Percentiles rank a stretch among this genome's conserved stretches.
Evolutionary conservation across 495 filamentous ascomycete genomes (phyloP).

Genomic region (Geoglossum glabrum): DNA sequence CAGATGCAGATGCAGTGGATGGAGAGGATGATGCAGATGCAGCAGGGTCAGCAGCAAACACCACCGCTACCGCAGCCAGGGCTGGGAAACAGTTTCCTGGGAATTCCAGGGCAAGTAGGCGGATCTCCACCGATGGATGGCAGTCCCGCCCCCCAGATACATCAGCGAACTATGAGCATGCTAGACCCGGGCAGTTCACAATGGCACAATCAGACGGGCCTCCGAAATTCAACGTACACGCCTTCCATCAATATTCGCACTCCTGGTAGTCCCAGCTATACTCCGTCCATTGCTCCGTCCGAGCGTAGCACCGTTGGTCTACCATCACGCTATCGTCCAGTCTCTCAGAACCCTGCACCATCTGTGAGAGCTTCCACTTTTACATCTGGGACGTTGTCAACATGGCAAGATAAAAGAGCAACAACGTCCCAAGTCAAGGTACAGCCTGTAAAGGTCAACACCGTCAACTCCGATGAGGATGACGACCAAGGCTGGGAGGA

Average conservation of each 20-base stretch:
- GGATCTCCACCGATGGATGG: neutral
- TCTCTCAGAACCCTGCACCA: conserved; percentile 35
- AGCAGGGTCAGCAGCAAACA: conserved; percentile 26
- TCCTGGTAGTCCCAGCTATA: conserved; percentile 27
- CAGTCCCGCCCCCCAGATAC: neutral
- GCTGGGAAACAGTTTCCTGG: neutral
- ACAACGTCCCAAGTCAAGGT: conserved; percentile 14
- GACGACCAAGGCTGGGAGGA: conserved; percentile 75
- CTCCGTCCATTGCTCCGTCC: conserved; percentile 69
- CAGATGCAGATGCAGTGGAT: conserved; percentile 83
- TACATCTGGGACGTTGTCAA: conserved; percentile 23
- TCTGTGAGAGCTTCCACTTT: conserved; percentile 27
- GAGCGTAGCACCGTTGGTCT: conserved; percentile 86
- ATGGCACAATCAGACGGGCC: conserved; percentile 23
- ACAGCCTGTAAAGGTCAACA: conserved; percentile 14
- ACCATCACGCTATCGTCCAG: conserved; percentile 80
- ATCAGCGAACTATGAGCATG: conserved; percentile 33
- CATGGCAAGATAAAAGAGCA: conserved; percentile 1
- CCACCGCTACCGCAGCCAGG: conserved; percentile 2
- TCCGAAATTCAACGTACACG: conserved; percentile 32
- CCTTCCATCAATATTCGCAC: conserved; percentile 4
- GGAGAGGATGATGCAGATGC: conserved; percentile 63
- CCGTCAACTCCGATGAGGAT: conserved; percentile 34
- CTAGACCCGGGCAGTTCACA: conserved; percentile 41
- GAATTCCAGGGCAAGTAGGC: neutral